phyloP scores from a whole-genome alignment of 2,329 filamentous ascomycete species.

The Talaromyces pinophilus region DNA sequence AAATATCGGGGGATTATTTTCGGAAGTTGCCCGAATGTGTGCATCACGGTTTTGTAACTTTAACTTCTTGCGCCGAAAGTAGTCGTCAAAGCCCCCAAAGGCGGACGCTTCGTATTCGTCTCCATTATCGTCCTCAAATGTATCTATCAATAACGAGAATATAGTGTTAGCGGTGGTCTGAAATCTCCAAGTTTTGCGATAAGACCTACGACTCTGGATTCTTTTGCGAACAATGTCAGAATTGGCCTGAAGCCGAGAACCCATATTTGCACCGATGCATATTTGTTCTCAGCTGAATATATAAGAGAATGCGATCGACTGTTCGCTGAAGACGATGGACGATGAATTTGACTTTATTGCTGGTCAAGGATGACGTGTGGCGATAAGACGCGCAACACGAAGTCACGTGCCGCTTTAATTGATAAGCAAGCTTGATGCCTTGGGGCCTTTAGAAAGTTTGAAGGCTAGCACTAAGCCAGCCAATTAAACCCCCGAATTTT shows the following conservation, averaged over 20 bases:
- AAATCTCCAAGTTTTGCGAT: neutral
- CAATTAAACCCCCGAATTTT: neutral
- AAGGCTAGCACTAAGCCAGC: neutral
- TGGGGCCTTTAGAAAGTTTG: neutral
- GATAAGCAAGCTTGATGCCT: neutral
- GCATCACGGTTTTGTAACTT: slow-evolving; percentile 94
- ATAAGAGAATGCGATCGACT: neutral
- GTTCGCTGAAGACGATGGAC: neutral
- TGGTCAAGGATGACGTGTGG: slow-evolving; percentile 14
- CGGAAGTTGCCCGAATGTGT: slow-evolving; percentile 68
- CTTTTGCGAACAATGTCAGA: slow-evolving; percentile 62
- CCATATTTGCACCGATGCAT: slow-evolving; percentile 50
- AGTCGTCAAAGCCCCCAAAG: slow-evolving; percentile 88
- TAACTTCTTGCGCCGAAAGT: slow-evolving; percentile 93
- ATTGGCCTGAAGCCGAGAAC: slow-evolving; percentile 62
- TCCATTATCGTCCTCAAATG: slow-evolving; percentile 76
- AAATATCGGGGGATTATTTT: slow-evolving; percentile 80
- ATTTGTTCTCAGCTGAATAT: slow-evolving; percentile 8
- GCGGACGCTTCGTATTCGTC: slow-evolving; percentile 87
- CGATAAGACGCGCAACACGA: slow-evolving; percentile 20
- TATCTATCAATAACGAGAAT: slow-evolving; percentile 48
- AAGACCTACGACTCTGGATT: slow-evolving; percentile 58
- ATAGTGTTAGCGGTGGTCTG: neutral
- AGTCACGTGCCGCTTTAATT: slow-evolving; percentile 13
- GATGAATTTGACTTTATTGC: neutral